Evolutionary conservation across 1,139 yeast species (phyloP), one percentile per base, ranked within the genome.

Genomic region (Kodamaea arcana): DNA sequence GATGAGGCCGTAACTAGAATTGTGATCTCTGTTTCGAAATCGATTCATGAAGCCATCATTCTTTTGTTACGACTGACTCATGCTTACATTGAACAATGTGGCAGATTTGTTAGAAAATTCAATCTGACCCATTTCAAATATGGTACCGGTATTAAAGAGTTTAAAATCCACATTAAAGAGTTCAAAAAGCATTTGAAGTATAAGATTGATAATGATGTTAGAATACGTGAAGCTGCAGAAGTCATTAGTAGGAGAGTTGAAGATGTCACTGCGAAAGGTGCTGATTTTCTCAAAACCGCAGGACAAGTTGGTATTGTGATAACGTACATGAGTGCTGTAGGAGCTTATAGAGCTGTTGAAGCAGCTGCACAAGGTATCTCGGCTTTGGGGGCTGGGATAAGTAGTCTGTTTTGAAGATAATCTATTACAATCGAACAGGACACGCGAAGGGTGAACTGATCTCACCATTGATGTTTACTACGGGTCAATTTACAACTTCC

Each of bases 281-380:
- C 23, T 18, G 16, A 26, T n/a, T 8, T 31, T 4, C 31, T 29
- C 7, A 30, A 28, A 15, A 22, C 32, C 6, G 15, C 37, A 11
- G 16, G 29, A 12, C 25, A 34, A 25, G 37, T 34, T 24, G 40
- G 31, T 10, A 25, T 31, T 28, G 36, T 31, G 12, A 37, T 37
- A 9, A 18, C 31, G 22, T 37, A 37, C 23, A 29, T 37, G 40
- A 34, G 40, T 34, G 37, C 29, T 3, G 16, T 33, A 17, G 40
- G 40, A 2, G 37, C 40, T 4, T 7, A 14, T 16, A 26, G 14
- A 17, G 34, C 32, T 8, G 31, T 27, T n/a, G 34, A 36, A 23
- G 12, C 12, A 28, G 22, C 22, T 18, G 22, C 9, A 7, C 9
- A 7, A 15, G 5, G 26, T 18, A 18, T 18, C 9, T 18, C 22